Evolutionary conservation across 1,139 yeast species (phyloP).

Genomic region (Geotrichum australiense): DNA sequence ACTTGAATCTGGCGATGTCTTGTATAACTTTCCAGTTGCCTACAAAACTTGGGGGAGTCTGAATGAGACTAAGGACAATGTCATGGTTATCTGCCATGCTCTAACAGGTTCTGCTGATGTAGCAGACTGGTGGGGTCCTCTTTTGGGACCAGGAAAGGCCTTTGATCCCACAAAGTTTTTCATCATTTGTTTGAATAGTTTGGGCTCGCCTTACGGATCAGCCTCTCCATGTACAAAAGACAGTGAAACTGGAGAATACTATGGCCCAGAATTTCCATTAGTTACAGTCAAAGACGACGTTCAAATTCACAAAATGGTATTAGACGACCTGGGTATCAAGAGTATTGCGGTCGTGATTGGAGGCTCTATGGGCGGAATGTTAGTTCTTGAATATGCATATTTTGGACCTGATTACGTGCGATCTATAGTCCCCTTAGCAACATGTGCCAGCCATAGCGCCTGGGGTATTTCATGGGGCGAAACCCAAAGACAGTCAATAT

Average conservation of each 20-base stretch:
- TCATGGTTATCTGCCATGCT: constrained; percentile 87
- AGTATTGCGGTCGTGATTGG: constrained; percentile 83
- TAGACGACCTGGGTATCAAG: constrained; percentile 65
- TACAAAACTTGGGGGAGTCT: constrained; percentile 92
- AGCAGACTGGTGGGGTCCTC: constrained; percentile 97
- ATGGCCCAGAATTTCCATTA: constrained; percentile 93
- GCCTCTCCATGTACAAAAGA: constrained; percentile 83
- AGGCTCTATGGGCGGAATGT: constrained; percentile 99
- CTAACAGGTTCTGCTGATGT: constrained; percentile 94
- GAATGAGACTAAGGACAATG: constrained; percentile 61
- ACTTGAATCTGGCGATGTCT: constrained; percentile 75
- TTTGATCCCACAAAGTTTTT: constrained; percentile 87
- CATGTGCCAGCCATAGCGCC: constrained; percentile 91
- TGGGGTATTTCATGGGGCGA: constrained; percentile 99
- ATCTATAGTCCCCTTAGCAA: constrained; percentile 76
- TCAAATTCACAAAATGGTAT: constrained; percentile 62
- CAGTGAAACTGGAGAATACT: constrained; percentile 61
- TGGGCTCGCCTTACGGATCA: constrained; percentile 95
- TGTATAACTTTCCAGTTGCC: constrained; percentile 78
- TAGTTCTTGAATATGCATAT: constrained; percentile 78
- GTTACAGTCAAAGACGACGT: constrained; percentile 91
- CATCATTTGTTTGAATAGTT: constrained; percentile 76
- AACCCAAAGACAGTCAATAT: constrained; percentile 92
- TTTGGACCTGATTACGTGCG: constrained; percentile 66
- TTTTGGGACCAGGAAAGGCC: constrained; percentile 77